Evolutionary conservation across 2,329 filamentous ascomycete species (phyloP).

Genomic region (Botryotinia narcissicola): DNA sequence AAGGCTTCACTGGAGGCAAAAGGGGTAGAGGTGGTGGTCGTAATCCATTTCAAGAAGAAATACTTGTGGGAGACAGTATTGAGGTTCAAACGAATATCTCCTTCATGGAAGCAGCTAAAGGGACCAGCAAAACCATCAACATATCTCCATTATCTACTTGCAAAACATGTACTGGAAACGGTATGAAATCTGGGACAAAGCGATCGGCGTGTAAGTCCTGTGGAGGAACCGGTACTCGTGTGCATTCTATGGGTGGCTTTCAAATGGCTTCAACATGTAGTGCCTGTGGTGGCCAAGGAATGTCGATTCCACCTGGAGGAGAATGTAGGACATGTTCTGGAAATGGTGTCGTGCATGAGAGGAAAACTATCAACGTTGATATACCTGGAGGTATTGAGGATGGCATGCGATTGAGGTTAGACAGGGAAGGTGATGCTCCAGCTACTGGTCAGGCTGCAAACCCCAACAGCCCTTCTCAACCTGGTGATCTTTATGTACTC

Average conservation of each 20-base stretch:
- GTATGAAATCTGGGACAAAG: slow-evolving; percentile 77
- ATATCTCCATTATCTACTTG: slow-evolving; percentile 82
- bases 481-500: slow-evolving; percentile 87
- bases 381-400: slow-evolving; percentile 96
- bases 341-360: slow-evolving; percentile 78
- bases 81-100: slow-evolving; percentile 90
- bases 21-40: slow-evolving; percentile 48
- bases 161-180: slow-evolving; percentile 77
- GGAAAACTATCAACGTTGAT: slow-evolving; percentile 80
- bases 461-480: slow-evolving; percentile 61
- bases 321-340: slow-evolving; percentile 80
- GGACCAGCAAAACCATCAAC: slow-evolving; percentile 80
- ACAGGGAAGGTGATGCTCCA: slow-evolving; percentile 84
- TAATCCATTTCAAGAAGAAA: slow-evolving; percentile 74
- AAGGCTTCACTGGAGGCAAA: slow-evolving; percentile 62
- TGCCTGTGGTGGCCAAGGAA: slow-evolving; percentile 75
- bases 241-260: slow-evolving; percentile 91
- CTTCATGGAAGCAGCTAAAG: slow-evolving; percentile 95
- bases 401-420: slow-evolving; percentile 85
- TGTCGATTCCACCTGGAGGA: slow-evolving; percentile 71
- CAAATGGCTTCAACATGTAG: slow-evolving; percentile 92
- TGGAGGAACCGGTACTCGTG: slow-evolving; percentile 79
- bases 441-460: slow-evolving; percentile 68
- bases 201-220: slow-evolving; percentile 74
- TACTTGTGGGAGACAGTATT: slow-evolving; percentile 92